Percentiles rank a stretch among this genome's conserved stretches.
Conservation (phyloP, 2,329 filamentous ascomycete species). For the Proliferodiscus dingleyae region DNA sequence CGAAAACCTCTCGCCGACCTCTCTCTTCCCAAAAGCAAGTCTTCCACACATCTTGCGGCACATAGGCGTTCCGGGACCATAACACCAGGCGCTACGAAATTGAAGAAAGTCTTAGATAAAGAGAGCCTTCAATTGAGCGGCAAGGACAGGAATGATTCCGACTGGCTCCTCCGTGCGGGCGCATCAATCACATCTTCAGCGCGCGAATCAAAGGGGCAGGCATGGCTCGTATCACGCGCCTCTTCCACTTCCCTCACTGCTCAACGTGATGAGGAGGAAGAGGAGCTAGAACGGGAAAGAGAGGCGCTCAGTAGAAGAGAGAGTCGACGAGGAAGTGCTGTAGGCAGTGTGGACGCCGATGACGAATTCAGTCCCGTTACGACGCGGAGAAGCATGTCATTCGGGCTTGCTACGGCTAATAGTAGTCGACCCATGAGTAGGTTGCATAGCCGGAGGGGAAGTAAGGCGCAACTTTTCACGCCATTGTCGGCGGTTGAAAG, state of each 20-base stretch:
- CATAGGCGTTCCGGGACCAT: constrained; percentile 24
- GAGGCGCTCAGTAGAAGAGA: constrained; percentile 40
- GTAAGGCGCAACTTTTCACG: constrained; percentile 30
- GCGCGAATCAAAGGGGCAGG: constrained; percentile 63
- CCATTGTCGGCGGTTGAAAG: constrained; percentile 41
- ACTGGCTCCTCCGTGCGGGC: constrained; percentile 62
- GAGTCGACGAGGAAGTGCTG: constrained; percentile 29
- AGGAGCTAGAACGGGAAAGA: constrained; percentile 47
- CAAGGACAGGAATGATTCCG: constrained; percentile 46
- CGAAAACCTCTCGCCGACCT: constrained; percentile 23
- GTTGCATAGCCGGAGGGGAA: constrained; percentile 29
- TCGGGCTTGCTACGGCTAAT: constrained; percentile 33
- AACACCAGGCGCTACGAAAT: constrained; percentile 13
- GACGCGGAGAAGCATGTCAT: constrained; percentile 27
- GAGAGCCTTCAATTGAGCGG: constrained; percentile 25
- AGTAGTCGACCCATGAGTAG: constrained; percentile 45
- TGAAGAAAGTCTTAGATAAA: constrained; percentile 19
- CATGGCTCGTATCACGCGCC: constrained; percentile 61
- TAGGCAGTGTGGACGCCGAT: constrained; percentile 30
- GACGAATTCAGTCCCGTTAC: constrained; percentile 33
- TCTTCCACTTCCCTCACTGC: constrained; percentile 59
- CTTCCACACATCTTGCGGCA: constrained; percentile 49
- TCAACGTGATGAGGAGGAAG: constrained; percentile 47
- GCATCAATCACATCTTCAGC: constrained; percentile 57
- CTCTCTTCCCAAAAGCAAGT: constrained; percentile 55